Evolutionary conservation across 148 eudicot genomes (phyloP).

Genomic region (Chenopodium berlandieri): DNA sequence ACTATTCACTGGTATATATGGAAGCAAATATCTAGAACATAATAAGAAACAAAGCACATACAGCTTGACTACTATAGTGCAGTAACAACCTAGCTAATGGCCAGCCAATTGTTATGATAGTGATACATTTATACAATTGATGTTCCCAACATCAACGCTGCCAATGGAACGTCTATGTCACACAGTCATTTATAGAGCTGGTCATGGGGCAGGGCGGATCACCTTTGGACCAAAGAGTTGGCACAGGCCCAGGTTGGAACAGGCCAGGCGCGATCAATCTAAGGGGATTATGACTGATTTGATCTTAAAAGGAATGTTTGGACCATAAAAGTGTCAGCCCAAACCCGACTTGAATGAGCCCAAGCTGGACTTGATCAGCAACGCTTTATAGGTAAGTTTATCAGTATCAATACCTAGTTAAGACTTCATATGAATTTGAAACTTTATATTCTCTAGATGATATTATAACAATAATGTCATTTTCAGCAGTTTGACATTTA

Average conservation of each 20-base stretch:
- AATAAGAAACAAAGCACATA: not conserved
- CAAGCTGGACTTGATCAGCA: not conserved
- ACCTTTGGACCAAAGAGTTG: not conserved
- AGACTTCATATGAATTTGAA: not conserved
- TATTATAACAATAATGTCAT: not conserved
- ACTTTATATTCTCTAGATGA: not conserved
- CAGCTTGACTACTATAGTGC: not conserved
- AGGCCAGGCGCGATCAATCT: not conserved
- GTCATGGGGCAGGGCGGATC: not conserved
- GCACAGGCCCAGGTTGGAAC: not conserved
- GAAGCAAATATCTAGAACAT: conserved; percentile 1
- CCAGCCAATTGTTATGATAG: not conserved
- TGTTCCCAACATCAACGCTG: not conserved
- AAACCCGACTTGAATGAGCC: not conserved
- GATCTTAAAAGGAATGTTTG: not conserved
- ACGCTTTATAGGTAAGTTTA: not conserved
- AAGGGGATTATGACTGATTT: not conserved
- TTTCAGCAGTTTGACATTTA: not conserved
- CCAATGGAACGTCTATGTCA: not conserved
- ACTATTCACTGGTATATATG: not conserved
- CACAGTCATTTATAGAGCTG: not conserved
- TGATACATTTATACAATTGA: not conserved
- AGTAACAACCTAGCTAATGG: not conserved
- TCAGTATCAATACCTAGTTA: not conserved
- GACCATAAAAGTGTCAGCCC: not conserved